Conservation (phyloP, 108 stramenopile species). For the Skeletonema menzelii region DNA sequence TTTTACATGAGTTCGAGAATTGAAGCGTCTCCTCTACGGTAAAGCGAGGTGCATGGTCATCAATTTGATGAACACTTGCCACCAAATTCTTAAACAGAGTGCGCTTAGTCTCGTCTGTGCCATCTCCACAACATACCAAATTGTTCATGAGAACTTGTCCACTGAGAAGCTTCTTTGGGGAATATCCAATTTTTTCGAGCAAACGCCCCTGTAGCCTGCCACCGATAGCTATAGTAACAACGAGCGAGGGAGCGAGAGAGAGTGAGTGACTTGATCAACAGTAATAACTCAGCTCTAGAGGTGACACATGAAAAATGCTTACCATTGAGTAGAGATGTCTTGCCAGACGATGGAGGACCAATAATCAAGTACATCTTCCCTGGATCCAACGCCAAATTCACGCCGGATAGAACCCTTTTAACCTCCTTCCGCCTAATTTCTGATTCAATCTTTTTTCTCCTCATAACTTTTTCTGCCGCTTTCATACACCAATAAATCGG, state of each 20-base stretch:
- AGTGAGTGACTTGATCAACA: not conserved
- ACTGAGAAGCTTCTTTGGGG: constrained; percentile 11
- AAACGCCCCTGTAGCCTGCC: constrained; percentile 19
- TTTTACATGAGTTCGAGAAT: constrained; percentile 27
- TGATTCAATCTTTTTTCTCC: not conserved
- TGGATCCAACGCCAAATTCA: constrained; percentile 40
- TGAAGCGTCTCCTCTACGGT: constrained; percentile 39
- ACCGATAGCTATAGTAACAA: constrained; percentile 12
- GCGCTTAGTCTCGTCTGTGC: not conserved
- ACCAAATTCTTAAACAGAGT: constrained; percentile 31
- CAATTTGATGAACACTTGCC: constrained; percentile 33
- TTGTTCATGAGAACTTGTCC: constrained; percentile 25
- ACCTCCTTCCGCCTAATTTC: not conserved
- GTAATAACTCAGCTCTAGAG: not conserved
- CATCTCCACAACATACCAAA: constrained; percentile 10
- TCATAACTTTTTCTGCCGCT: not conserved
- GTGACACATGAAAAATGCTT: not conserved
- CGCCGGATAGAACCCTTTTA: constrained; percentile 16
- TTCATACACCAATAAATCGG: constrained; percentile 11
- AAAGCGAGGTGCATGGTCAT: constrained; percentile 33
- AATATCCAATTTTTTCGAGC: not conserved
- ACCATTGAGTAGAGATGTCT: constrained; percentile 34
- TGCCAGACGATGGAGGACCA: constrained; percentile 31
- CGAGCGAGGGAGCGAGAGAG: not conserved
- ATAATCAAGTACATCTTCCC: constrained; percentile 49